Evolutionary conservation across 2,329 filamentous ascomycete genomes (phyloP), one percentile per base, ranked within the genome.

Genomic region (Trichoderma breve): DNA sequence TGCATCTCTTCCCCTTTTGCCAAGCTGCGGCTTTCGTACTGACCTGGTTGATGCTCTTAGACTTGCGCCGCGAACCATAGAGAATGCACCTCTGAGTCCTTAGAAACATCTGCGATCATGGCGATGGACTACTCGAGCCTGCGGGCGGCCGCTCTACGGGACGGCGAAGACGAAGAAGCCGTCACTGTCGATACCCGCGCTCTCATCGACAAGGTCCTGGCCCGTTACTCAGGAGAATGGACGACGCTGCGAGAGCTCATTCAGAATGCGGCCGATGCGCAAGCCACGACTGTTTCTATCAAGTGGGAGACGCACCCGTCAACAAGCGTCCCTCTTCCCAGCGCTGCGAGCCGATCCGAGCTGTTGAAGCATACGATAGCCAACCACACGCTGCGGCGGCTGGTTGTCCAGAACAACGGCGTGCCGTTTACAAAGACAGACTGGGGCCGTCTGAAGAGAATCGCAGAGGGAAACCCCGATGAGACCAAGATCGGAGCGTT

Each of bases 401-500:
- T 98, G n/a, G 86, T 98, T 11, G 95, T 98, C 7, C 92, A 94
- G 73, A 99, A 99, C 78, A 92, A 99, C 82, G 96, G 96, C 43
- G 88, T 93, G 75, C 88, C 93, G 0, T 99, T 99, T 78, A 92
- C 90, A 66, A 89, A 92, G 77, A 97, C 94, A 21, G 96, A 99
- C 82, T 99, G 96, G 96, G 90, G 91, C 60, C 89, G 96, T 69
- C 81, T 99, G 75, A 98, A 98, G 85, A 91, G 95, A 73, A 99
- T 99, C 74, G 97, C 96, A n/a, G 96, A 99, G 81, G 97, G 96
- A 61, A 99, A 99, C 79, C 96, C 96, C 0, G 96, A 99, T 81
- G 96, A 99, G 83, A 98, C 95, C 61, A 99, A 99, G 85, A 99
- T 99, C 77, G 96, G 96, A 70, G 97, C 96, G 4, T 99, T 99